phyloP scores from a whole-genome alignment of 768 basidiomycete genomes.

The Leccinellum rugosiceps region DNA sequence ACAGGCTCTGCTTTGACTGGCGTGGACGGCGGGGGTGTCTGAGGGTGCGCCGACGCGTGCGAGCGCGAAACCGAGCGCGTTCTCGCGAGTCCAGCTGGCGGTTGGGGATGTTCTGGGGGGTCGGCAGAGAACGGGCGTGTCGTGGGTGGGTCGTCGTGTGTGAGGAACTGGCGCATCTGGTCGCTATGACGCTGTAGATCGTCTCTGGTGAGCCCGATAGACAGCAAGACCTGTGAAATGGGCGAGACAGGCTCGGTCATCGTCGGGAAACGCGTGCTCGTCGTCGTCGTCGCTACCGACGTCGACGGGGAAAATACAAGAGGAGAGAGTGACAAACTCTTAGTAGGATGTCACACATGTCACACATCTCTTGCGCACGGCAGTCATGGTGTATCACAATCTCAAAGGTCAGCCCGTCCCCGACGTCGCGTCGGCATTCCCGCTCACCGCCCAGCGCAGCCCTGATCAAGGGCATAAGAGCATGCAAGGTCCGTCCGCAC shows the following conservation, averaged over 20 bases:
- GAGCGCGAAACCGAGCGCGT: conserved; percentile 47
- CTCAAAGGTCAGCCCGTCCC: conserved; percentile 60
- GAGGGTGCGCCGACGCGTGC: conserved; percentile 40
- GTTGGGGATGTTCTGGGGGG: conserved; percentile 28
- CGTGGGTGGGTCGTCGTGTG: conserved; percentile 46
- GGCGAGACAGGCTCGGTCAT: conserved; percentile 46
- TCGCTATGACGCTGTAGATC: conserved; percentile 69
- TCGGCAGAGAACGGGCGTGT: conserved; percentile 41
- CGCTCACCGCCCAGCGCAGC: conserved; percentile 47
- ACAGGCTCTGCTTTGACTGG: conserved; percentile 63
- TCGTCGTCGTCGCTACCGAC: conserved; percentile 20
- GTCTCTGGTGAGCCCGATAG: conserved; percentile 73
- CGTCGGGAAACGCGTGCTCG: neutral
- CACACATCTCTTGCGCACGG: conserved; percentile 14
- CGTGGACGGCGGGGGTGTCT: conserved; percentile 47
- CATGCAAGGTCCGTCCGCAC: conserved; percentile 75
- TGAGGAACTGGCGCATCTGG: conserved; percentile 79
- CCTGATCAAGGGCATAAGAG: conserved; percentile 95
- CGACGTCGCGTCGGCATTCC: neutral
- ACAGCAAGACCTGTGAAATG: conserved; percentile 67
- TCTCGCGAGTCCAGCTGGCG: conserved; percentile 41
- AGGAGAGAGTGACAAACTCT: neutral
- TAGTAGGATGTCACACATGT: conserved; percentile 17
- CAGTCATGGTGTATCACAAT: conserved; percentile 76
- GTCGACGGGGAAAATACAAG: conserved; percentile 18